Evolutionary conservation across 441 rosid genomes (phyloP).

Genomic region (Hura crepitans): DNA sequence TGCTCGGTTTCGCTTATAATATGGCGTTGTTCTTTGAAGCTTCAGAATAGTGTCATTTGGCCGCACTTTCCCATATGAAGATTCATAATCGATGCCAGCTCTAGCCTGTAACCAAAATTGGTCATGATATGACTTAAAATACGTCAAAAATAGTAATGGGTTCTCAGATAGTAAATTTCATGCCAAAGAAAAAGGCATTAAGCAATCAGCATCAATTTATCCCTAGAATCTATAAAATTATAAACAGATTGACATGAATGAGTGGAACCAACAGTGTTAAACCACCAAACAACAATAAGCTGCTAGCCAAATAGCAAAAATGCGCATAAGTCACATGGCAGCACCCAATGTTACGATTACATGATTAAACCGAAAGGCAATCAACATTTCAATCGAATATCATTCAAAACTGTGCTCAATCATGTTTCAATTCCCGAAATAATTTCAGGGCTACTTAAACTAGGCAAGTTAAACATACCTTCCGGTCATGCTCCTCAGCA

Average conservation of each 20-base stretch:
- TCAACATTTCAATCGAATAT: neutral
- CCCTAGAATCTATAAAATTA: neutral
- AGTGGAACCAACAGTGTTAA: neutral
- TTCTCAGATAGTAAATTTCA: neutral
- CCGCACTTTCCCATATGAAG: slow-evolving; percentile 73
- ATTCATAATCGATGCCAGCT: slow-evolving; percentile 93
- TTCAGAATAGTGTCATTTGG: slow-evolving; percentile 79
- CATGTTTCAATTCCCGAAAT: no score
- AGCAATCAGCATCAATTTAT: neutral
- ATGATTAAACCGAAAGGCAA: neutral
- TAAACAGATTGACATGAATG: neutral
- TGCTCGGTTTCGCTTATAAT: slow-evolving; percentile 81
- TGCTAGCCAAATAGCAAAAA: neutral
- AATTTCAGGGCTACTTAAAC: no score
- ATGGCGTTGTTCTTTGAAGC: slow-evolving; percentile 90
- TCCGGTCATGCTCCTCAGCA: slow-evolving; percentile 94
- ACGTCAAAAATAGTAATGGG: neutral
- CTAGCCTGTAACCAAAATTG: slow-evolving; percentile 52
- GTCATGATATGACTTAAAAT: neutral
- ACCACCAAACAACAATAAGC: neutral
- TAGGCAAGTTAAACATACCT: slow-evolving; percentile 37
- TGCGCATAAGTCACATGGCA: neutral
- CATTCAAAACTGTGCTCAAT: neutral
- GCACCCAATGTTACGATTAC: neutral
- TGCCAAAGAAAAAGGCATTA: neutral